A percentile compares a stretch with the other conserved stretches of the same genome.
Evolutionary conservation across 768 basidiomycete species (phyloP).

Genomic region (Symmetrospora coprosmae): DNA sequence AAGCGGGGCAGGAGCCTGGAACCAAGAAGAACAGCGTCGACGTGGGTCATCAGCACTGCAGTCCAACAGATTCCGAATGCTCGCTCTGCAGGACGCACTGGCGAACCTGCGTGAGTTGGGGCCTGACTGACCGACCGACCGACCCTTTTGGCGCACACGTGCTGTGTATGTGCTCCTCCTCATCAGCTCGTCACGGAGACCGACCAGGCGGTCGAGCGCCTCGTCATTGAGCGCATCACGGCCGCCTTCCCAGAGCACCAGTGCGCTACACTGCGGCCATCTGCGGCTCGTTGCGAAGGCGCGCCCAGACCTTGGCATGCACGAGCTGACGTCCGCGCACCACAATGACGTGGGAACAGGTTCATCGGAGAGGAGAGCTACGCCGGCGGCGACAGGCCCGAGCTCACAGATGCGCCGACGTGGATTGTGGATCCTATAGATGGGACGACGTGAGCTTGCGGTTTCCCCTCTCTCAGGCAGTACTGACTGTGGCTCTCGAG

Average conservation of each 20-base stretch:
- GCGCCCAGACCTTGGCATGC: neutral
- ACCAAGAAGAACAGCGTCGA: conserved; percentile 92
- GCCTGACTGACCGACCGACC: too few species aligned
- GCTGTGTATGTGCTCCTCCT: too few species aligned
- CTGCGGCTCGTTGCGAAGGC: neutral
- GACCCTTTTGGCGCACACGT: too few species aligned
- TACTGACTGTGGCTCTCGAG: neutral
- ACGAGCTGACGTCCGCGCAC: neutral
- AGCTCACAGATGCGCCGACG: conserved; percentile 56
- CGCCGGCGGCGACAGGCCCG: conserved; percentile 52
- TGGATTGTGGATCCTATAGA: conserved; percentile 89
- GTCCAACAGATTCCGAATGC: neutral
- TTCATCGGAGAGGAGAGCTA: conserved; percentile 85
- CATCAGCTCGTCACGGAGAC: conserved; percentile 70
- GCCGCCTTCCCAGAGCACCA: conserved; percentile 32
- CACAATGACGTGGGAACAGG: conserved; percentile 38
- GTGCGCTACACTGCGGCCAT: neutral
- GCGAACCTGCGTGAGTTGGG: neutral
- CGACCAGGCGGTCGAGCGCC: conserved; percentile 75
- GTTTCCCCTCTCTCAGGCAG: neutral
- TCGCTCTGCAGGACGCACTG: neutral
- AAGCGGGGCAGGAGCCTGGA: conserved; percentile 39
- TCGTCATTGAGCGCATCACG: conserved; percentile 57
- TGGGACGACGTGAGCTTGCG: conserved; percentile 42
- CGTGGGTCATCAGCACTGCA: conserved; percentile 25